Evolutionary conservation across 2,329 filamentous ascomycete species (phyloP).

Genomic region (Helotiales sp.): DNA sequence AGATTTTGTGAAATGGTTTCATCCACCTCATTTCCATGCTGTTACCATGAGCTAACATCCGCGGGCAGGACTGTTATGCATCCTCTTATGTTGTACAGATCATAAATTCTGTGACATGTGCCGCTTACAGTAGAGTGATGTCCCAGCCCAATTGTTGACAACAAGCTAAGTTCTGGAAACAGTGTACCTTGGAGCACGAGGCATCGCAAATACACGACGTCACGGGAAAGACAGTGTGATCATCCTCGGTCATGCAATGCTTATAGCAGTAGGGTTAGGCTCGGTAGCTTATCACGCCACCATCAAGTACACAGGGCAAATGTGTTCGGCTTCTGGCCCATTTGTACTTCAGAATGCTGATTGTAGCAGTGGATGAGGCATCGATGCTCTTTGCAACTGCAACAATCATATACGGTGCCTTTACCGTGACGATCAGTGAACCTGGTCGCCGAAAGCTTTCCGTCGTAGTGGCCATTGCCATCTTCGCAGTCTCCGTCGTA

Average conservation of each 20-base stretch:
- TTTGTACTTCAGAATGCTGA: background rate
- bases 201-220: constrained; percentile 15
- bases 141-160: background rate
- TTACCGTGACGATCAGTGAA: constrained; percentile 15
- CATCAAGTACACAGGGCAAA: constrained; percentile 24
- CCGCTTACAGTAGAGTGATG: constrained; percentile 51
- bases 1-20: constrained; percentile 28
- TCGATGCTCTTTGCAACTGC: constrained; percentile 23
- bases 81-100: constrained; percentile 56
- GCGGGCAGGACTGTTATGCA: constrained; percentile 54
- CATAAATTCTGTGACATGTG: constrained; percentile 55
- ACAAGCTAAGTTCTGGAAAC: background rate
- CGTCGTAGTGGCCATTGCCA: background rate
- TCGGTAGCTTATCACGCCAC: constrained; percentile 22
- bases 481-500: background rate
- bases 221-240: constrained; percentile 15
- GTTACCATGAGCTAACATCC: background rate
- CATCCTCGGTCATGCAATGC: constrained; percentile 13
- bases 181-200: constrained; percentile 24
- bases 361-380: constrained; percentile 19
- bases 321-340: constrained; percentile 7
- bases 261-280: constrained; percentile 18
- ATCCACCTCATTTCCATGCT: background rate
- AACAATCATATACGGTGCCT: constrained; percentile 21
- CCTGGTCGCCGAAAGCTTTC: background rate